Evolutionary conservation across 1,139 yeast species (phyloP).

Genomic region (Komagataea norvegica): DNA sequence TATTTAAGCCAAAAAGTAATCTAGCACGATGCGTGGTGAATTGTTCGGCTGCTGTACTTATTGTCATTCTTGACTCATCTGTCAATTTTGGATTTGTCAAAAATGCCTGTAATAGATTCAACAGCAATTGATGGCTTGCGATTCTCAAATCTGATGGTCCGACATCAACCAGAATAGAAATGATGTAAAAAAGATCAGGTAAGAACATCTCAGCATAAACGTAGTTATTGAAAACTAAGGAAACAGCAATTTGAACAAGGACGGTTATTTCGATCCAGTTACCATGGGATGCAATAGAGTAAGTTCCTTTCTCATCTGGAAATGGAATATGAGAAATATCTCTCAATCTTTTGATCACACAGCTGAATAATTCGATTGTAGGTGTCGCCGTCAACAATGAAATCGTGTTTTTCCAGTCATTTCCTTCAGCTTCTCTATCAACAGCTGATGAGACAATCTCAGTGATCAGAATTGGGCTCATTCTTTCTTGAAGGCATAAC

Average conservation of each 20-base stretch:
- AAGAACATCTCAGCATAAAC: constrained; percentile 60
- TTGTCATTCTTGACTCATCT: constrained; percentile 37
- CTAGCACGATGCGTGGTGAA: constrained; percentile 71
- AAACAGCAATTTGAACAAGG: constrained; percentile 59
- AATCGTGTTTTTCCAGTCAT: constrained; percentile 60
- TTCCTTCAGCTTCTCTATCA: constrained; percentile 69
- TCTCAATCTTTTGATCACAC: constrained; percentile 51
- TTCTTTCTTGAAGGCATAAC: constrained; percentile 55
- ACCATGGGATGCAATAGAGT: constrained; percentile 49
- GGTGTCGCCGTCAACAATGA: constrained; percentile 62
- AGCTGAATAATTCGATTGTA: constrained; percentile 68
- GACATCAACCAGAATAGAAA: constrained; percentile 68
- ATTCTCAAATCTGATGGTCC: constrained; percentile 66
- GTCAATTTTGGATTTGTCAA: constrained; percentile 53
- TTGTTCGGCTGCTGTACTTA: constrained; percentile 51
- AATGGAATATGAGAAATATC: constrained; percentile 45
- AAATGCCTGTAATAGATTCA: constrained; percentile 71
- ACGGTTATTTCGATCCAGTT: constrained; percentile 72
- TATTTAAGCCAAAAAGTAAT: constrained; percentile 73
- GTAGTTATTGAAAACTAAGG: constrained; percentile 69
- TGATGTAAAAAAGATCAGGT: constrained; percentile 68
- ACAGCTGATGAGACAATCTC: constrained; percentile 72
- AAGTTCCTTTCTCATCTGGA: constrained; percentile 34
- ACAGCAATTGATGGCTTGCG: constrained; percentile 59
- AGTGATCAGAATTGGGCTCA: constrained; percentile 57